A percentile compares a stretch with the other conserved stretches of the same genome.
Conservation (phyloP, 2,329 filamentous ascomycete genomes). For the Myriosclerotinia curreyana region DNA sequence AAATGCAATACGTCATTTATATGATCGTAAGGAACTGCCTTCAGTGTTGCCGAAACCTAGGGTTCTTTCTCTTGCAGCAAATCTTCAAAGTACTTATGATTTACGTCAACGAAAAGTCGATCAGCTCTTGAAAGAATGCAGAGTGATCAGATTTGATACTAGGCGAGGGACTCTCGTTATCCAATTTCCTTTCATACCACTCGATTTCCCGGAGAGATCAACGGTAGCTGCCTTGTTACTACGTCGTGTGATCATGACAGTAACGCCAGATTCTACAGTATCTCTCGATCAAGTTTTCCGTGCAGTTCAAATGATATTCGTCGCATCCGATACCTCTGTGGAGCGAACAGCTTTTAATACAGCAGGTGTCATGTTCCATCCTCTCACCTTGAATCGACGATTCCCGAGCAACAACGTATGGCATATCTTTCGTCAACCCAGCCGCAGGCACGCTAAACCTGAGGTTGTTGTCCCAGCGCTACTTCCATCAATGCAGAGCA, state of each 20-base stretch:
- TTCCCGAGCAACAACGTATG: slow-evolving; percentile 18
- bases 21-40: slow-evolving; percentile 59
- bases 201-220: not conserved
- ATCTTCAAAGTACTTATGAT: slow-evolving; percentile 45
- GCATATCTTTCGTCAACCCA: slow-evolving; percentile 33
- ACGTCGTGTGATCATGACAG: slow-evolving; percentile 47
- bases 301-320: slow-evolving; percentile 16
- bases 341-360: slow-evolving; percentile 14
- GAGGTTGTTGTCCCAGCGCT: slow-evolving; percentile 38
- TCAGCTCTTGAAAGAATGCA: slow-evolving; percentile 49
- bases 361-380: slow-evolving; percentile 32
- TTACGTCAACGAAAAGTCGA: slow-evolving; percentile 52
- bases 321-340: not conserved
- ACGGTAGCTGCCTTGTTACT: slow-evolving; percentile 46
- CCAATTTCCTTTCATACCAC: slow-evolving; percentile 20
- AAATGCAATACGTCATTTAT: slow-evolving; percentile 74
- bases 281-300: slow-evolving; percentile 45
- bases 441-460: slow-evolving; percentile 14
- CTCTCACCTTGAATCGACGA: slow-evolving; percentile 1
- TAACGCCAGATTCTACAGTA: slow-evolving; percentile 48
- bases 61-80: slow-evolving; percentile 59
- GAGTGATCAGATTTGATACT: slow-evolving; percentile 40
- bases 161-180: slow-evolving; percentile 39
- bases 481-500: not conserved
- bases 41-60: slow-evolving; percentile 62